phyloP scores from a whole-genome alignment of 441 rosid genomes.

The Populus hybrid region DNA sequence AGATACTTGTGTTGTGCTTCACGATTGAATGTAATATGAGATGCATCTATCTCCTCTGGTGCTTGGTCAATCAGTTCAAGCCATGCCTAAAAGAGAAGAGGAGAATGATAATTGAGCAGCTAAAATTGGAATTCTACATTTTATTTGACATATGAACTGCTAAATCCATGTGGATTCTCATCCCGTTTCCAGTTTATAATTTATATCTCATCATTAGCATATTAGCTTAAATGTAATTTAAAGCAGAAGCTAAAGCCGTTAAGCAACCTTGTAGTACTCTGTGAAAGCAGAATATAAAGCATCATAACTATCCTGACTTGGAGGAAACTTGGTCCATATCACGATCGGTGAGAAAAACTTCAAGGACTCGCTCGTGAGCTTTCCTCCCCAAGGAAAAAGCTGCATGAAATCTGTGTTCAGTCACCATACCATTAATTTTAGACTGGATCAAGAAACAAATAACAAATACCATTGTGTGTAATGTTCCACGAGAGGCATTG shows the following conservation, averaged over 20 bases:
- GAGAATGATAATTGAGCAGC: background rate
- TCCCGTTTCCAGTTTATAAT: background rate
- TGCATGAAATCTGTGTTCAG: slow-evolving; percentile 57
- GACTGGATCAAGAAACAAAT: slow-evolving; percentile 7
- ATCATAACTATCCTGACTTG: slow-evolving; percentile 49
- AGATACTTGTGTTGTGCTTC: slow-evolving; percentile 90
- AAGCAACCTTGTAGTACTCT: slow-evolving; percentile 73
- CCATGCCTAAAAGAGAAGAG: slow-evolving; percentile 61
- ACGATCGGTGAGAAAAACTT: slow-evolving; percentile 90
- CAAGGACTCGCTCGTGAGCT: slow-evolving; percentile 82
- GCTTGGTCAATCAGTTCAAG: slow-evolving; percentile 58
- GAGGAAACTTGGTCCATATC: slow-evolving; percentile 78
- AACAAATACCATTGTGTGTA: background rate
- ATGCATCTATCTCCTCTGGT: slow-evolving; percentile 44
- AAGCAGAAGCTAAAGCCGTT: background rate
- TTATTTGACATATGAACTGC: background rate
- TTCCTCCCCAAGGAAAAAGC: slow-evolving; percentile 98
- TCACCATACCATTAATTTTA: slow-evolving; percentile 26
- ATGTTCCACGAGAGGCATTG: slow-evolving; percentile 12
- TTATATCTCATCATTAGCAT: background rate
- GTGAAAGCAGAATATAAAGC: slow-evolving; percentile 65
- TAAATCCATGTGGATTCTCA: background rate
- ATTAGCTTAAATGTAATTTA: background rate
- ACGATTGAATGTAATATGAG: slow-evolving; percentile 42
- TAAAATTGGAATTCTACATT: background rate